Evolutionary conservation across 2,329 filamentous ascomycete species (phyloP).

Genomic region (Talaromyces sp.): DNA sequence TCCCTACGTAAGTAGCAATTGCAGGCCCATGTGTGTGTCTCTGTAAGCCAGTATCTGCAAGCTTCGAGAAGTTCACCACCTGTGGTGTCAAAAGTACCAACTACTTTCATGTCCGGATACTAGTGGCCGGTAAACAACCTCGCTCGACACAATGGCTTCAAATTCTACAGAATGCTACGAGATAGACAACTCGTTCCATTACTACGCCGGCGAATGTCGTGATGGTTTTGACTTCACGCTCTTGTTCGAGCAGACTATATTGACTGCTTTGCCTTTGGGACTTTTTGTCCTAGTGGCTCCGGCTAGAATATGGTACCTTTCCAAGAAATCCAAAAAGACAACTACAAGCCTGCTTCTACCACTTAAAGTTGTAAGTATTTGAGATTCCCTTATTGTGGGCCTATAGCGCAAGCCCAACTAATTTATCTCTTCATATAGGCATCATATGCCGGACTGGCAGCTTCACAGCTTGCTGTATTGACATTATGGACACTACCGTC

Average conservation of each 20-base stretch:
- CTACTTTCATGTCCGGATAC: conserved; percentile 1
- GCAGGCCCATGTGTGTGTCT: not conserved
- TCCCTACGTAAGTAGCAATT: not conserved
- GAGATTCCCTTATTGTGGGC: not conserved
- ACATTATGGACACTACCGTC: conserved; percentile 33
- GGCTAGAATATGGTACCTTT: conserved; percentile 33
- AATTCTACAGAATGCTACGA: conserved; percentile 24
- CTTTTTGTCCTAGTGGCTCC: conserved; percentile 33
- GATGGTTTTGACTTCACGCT: conserved; percentile 43
- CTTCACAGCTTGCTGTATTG: conserved; percentile 35
- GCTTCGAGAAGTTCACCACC: not conserved
- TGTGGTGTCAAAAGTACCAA: not conserved
- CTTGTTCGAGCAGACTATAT: conserved; percentile 43
- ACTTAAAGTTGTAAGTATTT: conserved; percentile 33
- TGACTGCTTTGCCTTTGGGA: conserved; percentile 33
- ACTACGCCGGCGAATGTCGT: conserved; percentile 32
- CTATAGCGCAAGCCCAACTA: not conserved
- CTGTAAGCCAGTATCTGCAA: not conserved
- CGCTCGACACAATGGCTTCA: conserved; percentile 18
- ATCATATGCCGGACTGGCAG: conserved; percentile 28
- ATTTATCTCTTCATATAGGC: conserved; percentile 20
- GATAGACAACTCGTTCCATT: conserved; percentile 33
- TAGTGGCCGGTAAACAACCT: not conserved
- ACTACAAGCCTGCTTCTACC: conserved; percentile 26
- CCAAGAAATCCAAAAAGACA: conserved; percentile 33